phyloP scores from a whole-genome alignment of 1,284 basidiomycete genomes.

The Trametes versicolor region DNA sequence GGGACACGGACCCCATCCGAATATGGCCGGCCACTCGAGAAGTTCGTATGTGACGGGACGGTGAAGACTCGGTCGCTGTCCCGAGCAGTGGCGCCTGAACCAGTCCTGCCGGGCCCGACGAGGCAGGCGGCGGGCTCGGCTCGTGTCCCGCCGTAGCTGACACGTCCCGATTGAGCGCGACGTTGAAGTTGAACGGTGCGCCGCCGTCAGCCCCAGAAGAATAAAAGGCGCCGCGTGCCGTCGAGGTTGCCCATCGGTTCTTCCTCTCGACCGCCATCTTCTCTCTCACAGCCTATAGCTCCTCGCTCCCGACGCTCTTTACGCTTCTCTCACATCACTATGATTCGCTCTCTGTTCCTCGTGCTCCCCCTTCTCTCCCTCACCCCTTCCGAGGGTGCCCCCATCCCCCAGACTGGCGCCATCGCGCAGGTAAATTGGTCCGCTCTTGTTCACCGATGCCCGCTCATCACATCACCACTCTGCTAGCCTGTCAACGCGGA shows the following conservation, averaged over 20 bases:
- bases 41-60: background rate
- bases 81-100: slow-evolving; percentile 5
- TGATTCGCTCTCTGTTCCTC: slow-evolving; percentile 17
- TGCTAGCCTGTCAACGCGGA: no score
- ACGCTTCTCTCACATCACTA: slow-evolving; percentile 11
- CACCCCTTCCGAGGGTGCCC: slow-evolving; percentile 7
- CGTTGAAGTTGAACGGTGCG: slow-evolving; percentile 7
- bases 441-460: no score
- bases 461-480: no score
- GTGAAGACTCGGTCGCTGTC: slow-evolving; percentile 4
- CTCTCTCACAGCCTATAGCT: slow-evolving; percentile 9
- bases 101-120: background rate
- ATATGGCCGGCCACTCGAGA: background rate
- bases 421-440: background rate
- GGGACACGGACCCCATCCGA: background rate
- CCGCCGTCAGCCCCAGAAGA: slow-evolving; percentile 11
- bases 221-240: slow-evolving; percentile 3
- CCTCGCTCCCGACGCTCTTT: slow-evolving; percentile 8
- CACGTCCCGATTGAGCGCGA: background rate
- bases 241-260: slow-evolving; percentile 9
- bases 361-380: slow-evolving; percentile 19
- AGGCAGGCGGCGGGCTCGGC: slow-evolving; percentile 2
- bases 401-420: background rate
- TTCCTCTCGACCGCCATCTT: slow-evolving; percentile 12
- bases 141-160: background rate